A percentile compares a stretch with the other conserved stretches of the same genome.
These are phyloP conservation scores for Daldinia eschscholtzii DNA, from an alignment of 2,329 filamentous ascomycete genomes.

Conservation along the genomic window DNA sequence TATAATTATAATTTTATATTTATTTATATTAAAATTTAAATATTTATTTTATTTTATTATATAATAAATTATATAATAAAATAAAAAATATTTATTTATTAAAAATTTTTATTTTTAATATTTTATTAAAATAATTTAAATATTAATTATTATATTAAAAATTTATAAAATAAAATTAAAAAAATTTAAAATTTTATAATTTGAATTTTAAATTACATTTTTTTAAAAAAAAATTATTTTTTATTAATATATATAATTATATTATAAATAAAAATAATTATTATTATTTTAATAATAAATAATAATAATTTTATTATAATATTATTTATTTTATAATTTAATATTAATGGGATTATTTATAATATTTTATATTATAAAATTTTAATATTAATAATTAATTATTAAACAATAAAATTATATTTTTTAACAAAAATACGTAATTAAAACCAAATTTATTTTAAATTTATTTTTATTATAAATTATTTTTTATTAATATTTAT, in stretches of 20 bases:
- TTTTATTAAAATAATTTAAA: background rate
- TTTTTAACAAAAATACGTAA: too few species aligned
- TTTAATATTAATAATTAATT: too few species aligned
- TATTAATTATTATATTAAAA: background rate
- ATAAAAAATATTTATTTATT: too few species aligned
- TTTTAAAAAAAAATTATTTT: background rate
- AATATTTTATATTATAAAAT: too few species aligned
- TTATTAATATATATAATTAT: background rate
- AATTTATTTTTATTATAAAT: too few species aligned
- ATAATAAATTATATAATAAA: too few species aligned
- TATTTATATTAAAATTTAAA: too few species aligned
- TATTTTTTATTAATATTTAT: too few species aligned
- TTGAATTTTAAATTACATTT: background rate
- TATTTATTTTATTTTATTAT: too few species aligned
- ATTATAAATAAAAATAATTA: background rate
- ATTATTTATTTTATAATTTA: slow-evolving; percentile 1
- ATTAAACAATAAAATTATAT: too few species aligned
- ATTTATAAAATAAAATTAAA: background rate
- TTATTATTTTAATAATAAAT: background rate
- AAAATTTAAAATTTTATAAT: background rate
- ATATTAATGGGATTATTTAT: slow-evolving; percentile 9
- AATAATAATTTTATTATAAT: background rate
- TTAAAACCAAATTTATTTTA: too few species aligned
- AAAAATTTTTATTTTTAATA: background rate
- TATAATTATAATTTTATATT: too few species aligned